Evolutionary conservation across 805 yeast species (phyloP).

Genomic region (Yamadazyma philogaea): DNA sequence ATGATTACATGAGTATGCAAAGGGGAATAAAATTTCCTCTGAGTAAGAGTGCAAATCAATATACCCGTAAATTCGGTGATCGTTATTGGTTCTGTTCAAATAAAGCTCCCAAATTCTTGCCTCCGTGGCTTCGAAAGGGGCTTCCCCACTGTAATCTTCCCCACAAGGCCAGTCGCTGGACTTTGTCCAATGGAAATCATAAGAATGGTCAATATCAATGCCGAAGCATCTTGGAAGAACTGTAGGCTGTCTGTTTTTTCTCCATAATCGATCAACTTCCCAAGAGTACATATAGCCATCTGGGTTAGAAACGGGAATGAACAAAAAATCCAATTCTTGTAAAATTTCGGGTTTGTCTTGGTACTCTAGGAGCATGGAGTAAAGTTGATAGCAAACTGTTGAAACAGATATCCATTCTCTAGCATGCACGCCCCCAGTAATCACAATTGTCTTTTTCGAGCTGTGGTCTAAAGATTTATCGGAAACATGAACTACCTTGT

Average conservation of each 20-base stretch:
- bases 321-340: conserved; percentile 62
- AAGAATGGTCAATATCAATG: conserved; percentile 83
- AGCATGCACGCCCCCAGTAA: conserved; percentile 85
- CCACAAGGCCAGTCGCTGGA: conserved; percentile 71
- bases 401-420: conserved; percentile 86
- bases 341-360: conserved; percentile 33
- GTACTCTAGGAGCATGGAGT: conserved; percentile 28
- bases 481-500: conserved; percentile 63
- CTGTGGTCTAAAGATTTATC: conserved; percentile 40
- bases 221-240: conserved; percentile 65
- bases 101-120: conserved; percentile 38
- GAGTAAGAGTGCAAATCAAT: conserved; percentile 84
- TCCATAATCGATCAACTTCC: conserved; percentile 79
- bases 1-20: conserved; percentile 72
- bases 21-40: conserved; percentile 79
- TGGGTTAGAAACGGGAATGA: conserved; percentile 84
- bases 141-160: conserved; percentile 78
- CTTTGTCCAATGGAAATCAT: conserved; percentile 67
- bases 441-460: conserved; percentile 60
- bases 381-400: conserved; percentile 59
- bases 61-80: conserved; percentile 68
- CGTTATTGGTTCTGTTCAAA: conserved; percentile 41
- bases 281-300: conserved; percentile 89
- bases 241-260: conserved; percentile 81
- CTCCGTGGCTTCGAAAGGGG: conserved; percentile 55